A percentile compares a stretch with the other conserved stretches of the same genome.
These are phyloP conservation scores for Plasmodium relictum DNA, from an alignment of 169 alveolate species.

Conservation along the genomic window DNA sequence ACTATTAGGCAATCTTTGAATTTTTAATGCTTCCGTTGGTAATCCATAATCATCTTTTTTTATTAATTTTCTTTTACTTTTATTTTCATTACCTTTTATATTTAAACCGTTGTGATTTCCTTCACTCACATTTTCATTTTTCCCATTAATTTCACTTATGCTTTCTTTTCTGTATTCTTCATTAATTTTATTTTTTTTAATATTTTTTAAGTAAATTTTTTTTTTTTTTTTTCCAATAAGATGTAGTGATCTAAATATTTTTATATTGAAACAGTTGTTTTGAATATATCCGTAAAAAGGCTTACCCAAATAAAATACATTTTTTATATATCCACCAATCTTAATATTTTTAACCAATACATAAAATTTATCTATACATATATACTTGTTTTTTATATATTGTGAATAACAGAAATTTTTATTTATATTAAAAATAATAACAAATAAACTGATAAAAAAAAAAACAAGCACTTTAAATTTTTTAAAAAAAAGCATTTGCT, in stretches of 20 bases:
- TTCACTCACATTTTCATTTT: background rate
- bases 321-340: background rate
- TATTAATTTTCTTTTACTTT: conserved; percentile 11
- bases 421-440: conserved; percentile 10
- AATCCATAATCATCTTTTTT: conserved; percentile 50
- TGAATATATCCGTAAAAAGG: background rate
- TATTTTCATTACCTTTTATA: background rate
- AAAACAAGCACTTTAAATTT: background rate
- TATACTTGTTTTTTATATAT: background rate
- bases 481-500: conserved; percentile 18
- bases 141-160: background rate
- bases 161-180: background rate
- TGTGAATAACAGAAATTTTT: conserved; percentile 2
- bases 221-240: too few species aligned
- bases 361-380: background rate
- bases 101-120: background rate
- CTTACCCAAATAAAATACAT: conserved; percentile 5
- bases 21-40: conserved; percentile 40
- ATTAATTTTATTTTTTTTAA: background rate
- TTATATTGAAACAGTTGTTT: background rate
- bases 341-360: background rate
- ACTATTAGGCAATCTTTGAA: conserved; percentile 21
- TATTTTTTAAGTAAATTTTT: background rate
- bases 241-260: background rate
- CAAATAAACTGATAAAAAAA: background rate